Percentiles rank a stretch among this genome's conserved stretches.
phyloP scores from a whole-genome alignment of 306 rosid genomes.

The Lathyrus oleraceus region DNA sequence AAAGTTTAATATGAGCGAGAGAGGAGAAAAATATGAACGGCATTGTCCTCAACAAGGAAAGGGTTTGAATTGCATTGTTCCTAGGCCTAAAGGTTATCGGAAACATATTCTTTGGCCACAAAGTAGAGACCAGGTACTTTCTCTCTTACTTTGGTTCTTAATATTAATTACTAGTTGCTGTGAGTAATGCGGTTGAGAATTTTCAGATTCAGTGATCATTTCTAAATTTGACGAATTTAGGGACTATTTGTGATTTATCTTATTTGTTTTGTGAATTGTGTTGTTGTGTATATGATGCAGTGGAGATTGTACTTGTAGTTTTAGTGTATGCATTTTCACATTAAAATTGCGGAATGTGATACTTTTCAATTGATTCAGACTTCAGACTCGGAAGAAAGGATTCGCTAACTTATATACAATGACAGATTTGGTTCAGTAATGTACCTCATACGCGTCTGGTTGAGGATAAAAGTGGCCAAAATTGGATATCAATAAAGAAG shows the following conservation, averaged over 20 bases:
- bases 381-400: slow-evolving; percentile 22
- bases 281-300: neutral
- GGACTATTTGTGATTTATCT: neutral
- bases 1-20: slow-evolving; percentile 41
- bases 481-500: slow-evolving; percentile 67
- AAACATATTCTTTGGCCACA: slow-evolving; percentile 70
- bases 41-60: slow-evolving; percentile 65
- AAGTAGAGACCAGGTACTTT: slow-evolving; percentile 55
- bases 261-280: neutral
- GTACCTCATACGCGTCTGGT: slow-evolving; percentile 83
- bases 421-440: slow-evolving; percentile 85
- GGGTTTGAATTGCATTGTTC: slow-evolving; percentile 67
- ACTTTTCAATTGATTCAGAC: slow-evolving; percentile 10
- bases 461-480: slow-evolving; percentile 84
- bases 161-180: neutral
- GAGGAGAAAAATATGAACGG: slow-evolving; percentile 68
- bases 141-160: neutral
- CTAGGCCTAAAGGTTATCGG: slow-evolving; percentile 60
- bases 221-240: neutral
- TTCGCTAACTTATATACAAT: slow-evolving; percentile 32
- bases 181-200: neutral
- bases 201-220: neutral
- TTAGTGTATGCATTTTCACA: slow-evolving; percentile 5
- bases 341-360: slow-evolving; percentile 1
- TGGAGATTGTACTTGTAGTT: neutral